Conservation (phyloP, 2,329 filamentous ascomycete genomes). For the Pseudogymnoascus sp. region DNA sequence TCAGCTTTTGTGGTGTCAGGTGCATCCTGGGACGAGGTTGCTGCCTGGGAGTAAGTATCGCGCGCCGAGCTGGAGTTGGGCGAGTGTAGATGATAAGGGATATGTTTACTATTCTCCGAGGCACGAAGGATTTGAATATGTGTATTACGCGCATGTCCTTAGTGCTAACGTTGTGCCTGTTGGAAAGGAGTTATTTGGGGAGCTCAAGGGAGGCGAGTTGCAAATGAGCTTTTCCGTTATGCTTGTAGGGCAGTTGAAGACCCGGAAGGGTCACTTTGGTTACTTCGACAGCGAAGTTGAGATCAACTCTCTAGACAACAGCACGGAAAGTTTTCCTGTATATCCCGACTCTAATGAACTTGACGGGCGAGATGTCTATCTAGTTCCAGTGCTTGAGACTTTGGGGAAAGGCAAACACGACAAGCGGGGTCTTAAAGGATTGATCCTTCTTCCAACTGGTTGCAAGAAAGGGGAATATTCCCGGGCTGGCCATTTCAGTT, state of each 20-base stretch:
- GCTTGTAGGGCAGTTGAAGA: not conserved
- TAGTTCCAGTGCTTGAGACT: not conserved
- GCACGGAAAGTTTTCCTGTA: not conserved
- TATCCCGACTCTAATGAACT: not conserved
- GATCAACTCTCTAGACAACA: too few species aligned
- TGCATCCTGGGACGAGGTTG: not conserved
- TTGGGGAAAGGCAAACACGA: not conserved
- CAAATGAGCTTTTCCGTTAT: not conserved
- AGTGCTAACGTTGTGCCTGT: not conserved
- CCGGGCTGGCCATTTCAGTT: not conserved
- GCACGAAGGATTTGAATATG: not conserved
- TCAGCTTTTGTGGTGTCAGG: slow-evolving; percentile 10
- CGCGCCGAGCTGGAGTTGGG: slow-evolving; percentile 12
- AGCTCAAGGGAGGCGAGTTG: not conserved
- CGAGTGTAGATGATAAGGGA: slow-evolving; percentile 10
- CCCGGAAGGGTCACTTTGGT: too few species aligned
- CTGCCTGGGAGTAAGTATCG: not conserved
- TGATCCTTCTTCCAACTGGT: not conserved
- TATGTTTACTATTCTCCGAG: not conserved
- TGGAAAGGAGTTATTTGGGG: not conserved
- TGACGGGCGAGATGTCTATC: not conserved
- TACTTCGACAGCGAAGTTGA: too few species aligned
- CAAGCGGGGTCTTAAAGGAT: not conserved
- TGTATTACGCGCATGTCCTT: not conserved
- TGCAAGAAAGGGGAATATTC: not conserved